Evolutionary conservation across 2,329 filamentous ascomycete species (phyloP).

Genomic region (Lachnellula occidentalis): DNA sequence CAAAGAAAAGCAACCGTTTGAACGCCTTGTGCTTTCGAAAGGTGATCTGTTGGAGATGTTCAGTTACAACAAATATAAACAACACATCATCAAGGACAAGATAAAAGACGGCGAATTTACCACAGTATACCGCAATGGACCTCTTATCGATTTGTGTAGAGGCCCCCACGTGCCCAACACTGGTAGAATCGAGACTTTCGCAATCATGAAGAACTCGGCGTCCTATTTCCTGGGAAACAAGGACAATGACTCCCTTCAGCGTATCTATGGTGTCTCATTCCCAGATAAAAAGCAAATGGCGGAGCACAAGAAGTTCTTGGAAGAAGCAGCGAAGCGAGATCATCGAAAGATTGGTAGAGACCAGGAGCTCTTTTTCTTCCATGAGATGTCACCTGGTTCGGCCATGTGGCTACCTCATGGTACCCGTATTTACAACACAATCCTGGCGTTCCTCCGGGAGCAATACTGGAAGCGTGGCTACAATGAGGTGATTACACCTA

Average conservation of each 20-base stretch:
- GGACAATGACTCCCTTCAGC: constrained; percentile 89
- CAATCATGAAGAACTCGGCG: constrained; percentile 72
- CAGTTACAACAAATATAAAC: constrained; percentile 96
- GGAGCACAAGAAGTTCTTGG: constrained; percentile 89
- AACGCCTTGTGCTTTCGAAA: constrained; percentile 83
- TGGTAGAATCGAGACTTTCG: constrained; percentile 88
- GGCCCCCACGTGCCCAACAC: constrained; percentile 94
- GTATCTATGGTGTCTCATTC: constrained; percentile 94
- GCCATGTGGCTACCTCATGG: constrained; percentile 91
- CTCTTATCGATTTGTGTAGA: constrained; percentile 89
- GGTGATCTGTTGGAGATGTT: constrained; percentile 94
- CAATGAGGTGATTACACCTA: constrained; percentile 90
- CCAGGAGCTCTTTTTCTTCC: constrained; percentile 97
- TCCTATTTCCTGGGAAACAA: constrained; percentile 95
- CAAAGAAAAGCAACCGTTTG: constrained; percentile 95
- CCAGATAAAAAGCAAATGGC: constrained; percentile 93
- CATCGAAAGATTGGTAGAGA: constrained; percentile 91
- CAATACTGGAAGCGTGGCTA: constrained; percentile 94
- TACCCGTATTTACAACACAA: constrained; percentile 85
- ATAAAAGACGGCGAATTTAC: constrained; percentile 83
- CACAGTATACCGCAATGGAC: constrained; percentile 88
- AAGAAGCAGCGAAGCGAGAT: constrained; percentile 96
- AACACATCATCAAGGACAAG: constrained; percentile 93
- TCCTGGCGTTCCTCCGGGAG: constrained; percentile 73
- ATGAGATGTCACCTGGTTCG: constrained; percentile 86